A percentile compares a stretch with the other conserved stretches of the same genome.
Evolutionary conservation across 2,329 filamentous ascomycete genomes (phyloP).

Genomic region (Trichoderma atrobrunneum): DNA sequence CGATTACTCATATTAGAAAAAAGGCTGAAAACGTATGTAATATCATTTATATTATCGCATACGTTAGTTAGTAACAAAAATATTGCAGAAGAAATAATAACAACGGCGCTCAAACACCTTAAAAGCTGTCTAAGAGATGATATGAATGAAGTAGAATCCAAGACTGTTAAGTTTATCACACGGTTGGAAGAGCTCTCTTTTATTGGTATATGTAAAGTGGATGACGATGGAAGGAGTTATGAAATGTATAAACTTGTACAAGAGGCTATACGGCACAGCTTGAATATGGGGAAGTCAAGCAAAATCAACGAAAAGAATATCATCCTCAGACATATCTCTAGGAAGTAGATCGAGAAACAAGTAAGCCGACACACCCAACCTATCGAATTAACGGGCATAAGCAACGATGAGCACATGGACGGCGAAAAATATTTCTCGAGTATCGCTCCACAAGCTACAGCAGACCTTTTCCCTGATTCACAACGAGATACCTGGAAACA

Average conservation of each 20-base stretch:
- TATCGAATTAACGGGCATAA: not conserved
- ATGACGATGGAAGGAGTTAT: not conserved
- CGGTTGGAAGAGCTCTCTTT: not conserved
- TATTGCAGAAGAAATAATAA: too few species aligned
- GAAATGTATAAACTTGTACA: not conserved
- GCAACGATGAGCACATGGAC: not conserved
- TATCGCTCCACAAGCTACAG: not conserved
- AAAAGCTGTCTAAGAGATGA: too few species aligned
- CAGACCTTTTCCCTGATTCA: too few species aligned
- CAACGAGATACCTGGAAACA: too few species aligned
- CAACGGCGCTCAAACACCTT: too few species aligned
- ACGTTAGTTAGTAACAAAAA: too few species aligned
- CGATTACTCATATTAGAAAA: too few species aligned
- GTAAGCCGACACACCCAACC: not conserved
- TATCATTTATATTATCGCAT: too few species aligned
- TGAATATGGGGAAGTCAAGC: not conserved
- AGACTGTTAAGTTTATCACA: not conserved
- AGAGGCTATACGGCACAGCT: not conserved
- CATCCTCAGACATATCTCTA: not conserved
- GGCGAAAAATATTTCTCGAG: not conserved
- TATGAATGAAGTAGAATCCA: not conserved
- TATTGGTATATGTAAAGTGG: not conserved
- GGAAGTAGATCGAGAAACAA: not conserved
- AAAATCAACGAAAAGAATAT: not conserved
- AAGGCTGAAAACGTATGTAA: too few species aligned